phyloP scores from a whole-genome alignment of 176 grass and related monocot genomes.

The Thinopyrum elongatum region DNA sequence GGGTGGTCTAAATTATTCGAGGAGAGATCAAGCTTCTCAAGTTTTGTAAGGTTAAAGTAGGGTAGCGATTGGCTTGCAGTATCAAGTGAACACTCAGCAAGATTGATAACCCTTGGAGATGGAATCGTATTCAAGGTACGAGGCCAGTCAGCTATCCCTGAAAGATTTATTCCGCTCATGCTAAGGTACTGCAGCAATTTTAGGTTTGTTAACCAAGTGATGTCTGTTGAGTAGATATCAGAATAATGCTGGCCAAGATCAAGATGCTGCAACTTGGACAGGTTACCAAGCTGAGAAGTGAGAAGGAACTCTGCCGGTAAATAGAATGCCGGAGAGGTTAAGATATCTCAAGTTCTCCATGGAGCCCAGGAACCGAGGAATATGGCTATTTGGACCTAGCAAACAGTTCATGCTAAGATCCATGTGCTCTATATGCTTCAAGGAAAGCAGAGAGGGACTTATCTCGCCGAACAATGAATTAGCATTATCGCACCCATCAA shows the following conservation, averaged over 20 bases:
- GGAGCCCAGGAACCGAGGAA: conserved; percentile 12
- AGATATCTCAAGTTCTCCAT: conserved; percentile 25
- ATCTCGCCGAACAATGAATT: conserved; percentile 24
- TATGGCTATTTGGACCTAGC: background rate
- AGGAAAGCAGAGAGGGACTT: conserved; percentile 19
- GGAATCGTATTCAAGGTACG: background rate
- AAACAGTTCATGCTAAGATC: conserved; percentile 44
- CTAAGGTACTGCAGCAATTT: background rate
- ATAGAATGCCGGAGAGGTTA: background rate
- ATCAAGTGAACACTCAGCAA: background rate
- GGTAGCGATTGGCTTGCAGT: background rate
- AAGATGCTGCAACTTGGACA: conserved; percentile 31
- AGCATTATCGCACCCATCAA: fast-evolving
- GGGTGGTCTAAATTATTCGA: too few relatives aligned
- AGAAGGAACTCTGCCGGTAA: conserved; percentile 26
- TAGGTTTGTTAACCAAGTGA: background rate
- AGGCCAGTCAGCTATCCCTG: background rate
- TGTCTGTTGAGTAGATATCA: background rate
- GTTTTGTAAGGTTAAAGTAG: background rate
- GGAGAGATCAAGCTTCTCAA: background rate
- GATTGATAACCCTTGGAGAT: background rate
- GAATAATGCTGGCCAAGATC: background rate
- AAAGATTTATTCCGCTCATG: background rate
- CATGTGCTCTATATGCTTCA: conserved; percentile 7
- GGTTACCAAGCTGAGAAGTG: conserved; percentile 39